Percentiles rank a stretch among this genome's conserved stretches.
Conservation (phyloP, 257 asterid species). For the Haberlea rhodopensis region DNA sequence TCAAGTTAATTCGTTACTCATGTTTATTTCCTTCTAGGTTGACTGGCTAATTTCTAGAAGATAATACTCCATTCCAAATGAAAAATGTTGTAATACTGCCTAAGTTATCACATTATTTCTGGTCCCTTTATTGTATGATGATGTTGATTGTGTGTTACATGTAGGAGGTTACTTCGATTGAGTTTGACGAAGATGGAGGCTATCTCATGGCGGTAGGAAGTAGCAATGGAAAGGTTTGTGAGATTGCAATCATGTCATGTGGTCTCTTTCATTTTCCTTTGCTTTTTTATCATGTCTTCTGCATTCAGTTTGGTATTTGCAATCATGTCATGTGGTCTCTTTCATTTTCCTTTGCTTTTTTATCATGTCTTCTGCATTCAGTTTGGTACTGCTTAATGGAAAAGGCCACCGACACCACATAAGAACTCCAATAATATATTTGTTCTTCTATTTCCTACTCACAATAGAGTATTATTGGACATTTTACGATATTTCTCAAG, state of each 20-base stretch:
- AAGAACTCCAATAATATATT: too few relatives aligned
- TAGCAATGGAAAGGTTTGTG: conserved; percentile 83
- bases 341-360: not conserved
- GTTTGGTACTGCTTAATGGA: not conserved
- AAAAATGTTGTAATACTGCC: not conserved
- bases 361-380: not conserved
- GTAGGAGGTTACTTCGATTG: conserved; percentile 88
- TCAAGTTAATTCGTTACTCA: not conserved
- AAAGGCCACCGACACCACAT: too few relatives aligned
- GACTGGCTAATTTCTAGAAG: not conserved
- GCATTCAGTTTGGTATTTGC: not conserved
- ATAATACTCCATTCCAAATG: conserved; percentile 6
- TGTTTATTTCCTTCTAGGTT: not conserved
- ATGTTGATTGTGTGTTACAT: conserved; percentile 20
- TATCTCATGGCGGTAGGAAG: conserved; percentile 87
- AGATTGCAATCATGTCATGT: conserved; percentile 4
- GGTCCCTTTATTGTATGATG: conserved; percentile 9
- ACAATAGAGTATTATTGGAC: too few relatives aligned
- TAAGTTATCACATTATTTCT: not conserved
- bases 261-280: conserved; percentile 5
- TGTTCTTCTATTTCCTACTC: too few relatives aligned
- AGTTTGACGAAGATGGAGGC: conserved; percentile 80
- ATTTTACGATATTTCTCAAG: too few relatives aligned
- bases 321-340: conserved; percentile 13
- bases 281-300: not conserved